Base-by-base conservation (phyloP, 1,284 basidiomycete genomes). In the Erythrobasidium hasegawianum region DNA sequence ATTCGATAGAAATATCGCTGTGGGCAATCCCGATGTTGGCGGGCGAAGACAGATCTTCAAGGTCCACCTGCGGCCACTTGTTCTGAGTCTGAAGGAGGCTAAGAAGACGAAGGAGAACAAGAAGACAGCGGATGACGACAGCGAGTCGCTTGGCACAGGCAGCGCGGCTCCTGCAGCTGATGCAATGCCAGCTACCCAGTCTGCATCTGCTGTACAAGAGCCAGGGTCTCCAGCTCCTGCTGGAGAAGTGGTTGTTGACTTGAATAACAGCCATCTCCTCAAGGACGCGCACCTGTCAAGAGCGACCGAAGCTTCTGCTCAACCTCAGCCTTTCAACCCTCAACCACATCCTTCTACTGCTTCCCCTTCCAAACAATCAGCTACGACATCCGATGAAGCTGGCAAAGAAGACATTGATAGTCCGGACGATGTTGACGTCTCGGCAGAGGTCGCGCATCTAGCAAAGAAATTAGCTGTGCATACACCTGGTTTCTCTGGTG, bases 401-500 rank as follows among this genome's bases (percentile, higher is more conserved):
- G 16, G 45, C 22, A 22, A 18, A n/a, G 69, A 72, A 39, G 65
- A 67, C 43, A 26, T 54, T 38, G 70, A 71, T 13, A 39, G 9
- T 2, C 59, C 67, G 43, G 70, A 71, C 57, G 66, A 70, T 47
- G 66, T 62, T 4, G 64, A 72, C 10, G 80, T 92, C 47, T 81
- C 82, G 38, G 76, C 79, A 27, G 83, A 86, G 69, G 75, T 83
- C 57, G 81, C 84, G 24, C 78, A 81, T 14, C 83, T 96, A 64
- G 87, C 91, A 1, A 89, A 93, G 77, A 97, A 97, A 80, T 85
- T 98, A 62, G 90, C 89, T 3, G 90, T 97, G 24, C 85, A 97
- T 54, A 97, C 96, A 0, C 94, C 95, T 26, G 96, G 96, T 0
- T 98, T 99, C 81, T 95, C 91, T 24, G 96, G 96, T 74, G 95